Conservation (phyloP, 305 asterid species). For the Andrographis paniculata region DNA sequence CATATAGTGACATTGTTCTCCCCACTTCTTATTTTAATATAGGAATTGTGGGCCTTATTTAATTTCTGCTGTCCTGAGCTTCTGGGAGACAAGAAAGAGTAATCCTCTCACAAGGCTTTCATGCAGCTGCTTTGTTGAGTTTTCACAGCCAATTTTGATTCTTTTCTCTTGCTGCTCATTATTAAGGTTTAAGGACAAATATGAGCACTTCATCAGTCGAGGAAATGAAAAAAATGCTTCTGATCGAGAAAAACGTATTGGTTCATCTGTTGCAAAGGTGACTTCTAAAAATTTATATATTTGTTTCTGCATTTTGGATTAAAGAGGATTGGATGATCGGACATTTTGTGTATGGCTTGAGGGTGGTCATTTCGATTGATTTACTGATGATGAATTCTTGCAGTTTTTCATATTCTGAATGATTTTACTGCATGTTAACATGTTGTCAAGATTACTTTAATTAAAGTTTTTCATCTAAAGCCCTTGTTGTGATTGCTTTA, state of each 20-base stretch:
- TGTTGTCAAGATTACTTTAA: too few species aligned
- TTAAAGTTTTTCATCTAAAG: too few species aligned
- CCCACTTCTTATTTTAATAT: background rate
- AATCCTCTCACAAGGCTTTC: slow-evolving; percentile 23
- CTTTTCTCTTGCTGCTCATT: slow-evolving; percentile 10
- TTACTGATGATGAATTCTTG: too few species aligned
- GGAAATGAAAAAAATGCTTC: slow-evolving; percentile 92
- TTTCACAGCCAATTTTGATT: slow-evolving; percentile 15
- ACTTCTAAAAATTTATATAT: slow-evolving; percentile 13
- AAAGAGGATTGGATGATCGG: slow-evolving; percentile 5
- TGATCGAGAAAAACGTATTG: slow-evolving; percentile 77
- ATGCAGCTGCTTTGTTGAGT: slow-evolving; percentile 17
- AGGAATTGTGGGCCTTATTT: slow-evolving; percentile 98
- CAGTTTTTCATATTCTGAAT: too few species aligned
- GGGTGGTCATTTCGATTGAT: too few species aligned
- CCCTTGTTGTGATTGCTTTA: too few species aligned
- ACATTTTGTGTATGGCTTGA: too few species aligned
- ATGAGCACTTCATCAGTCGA: slow-evolving; percentile 66
- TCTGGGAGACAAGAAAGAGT: slow-evolving; percentile 88
- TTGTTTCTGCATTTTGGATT: slow-evolving; percentile 7
- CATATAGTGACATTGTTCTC: background rate
- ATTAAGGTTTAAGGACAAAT: slow-evolving; percentile 76
- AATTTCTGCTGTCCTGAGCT: slow-evolving; percentile 83
- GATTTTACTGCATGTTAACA: too few species aligned
- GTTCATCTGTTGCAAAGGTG: slow-evolving; percentile 93